phyloP scores from a whole-genome alignment of 2,329 filamentous ascomycete genomes.

The Monilinia laxa region DNA sequence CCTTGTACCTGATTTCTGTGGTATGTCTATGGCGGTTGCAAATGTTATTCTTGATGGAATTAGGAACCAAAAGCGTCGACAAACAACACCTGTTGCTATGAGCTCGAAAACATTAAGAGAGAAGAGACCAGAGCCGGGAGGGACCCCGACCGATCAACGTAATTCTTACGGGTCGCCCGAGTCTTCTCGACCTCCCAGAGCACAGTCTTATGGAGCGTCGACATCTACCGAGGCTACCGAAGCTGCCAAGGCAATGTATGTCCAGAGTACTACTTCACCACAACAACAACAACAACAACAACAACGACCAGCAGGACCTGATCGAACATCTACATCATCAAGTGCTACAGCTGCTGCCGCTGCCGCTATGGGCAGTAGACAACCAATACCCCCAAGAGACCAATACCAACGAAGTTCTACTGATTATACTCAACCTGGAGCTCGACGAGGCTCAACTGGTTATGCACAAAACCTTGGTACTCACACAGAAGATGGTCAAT shows the following conservation, averaged over 20 bases:
- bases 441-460: slow-evolving; percentile 29
- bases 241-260: slow-evolving; percentile 63
- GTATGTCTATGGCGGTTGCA: slow-evolving; percentile 97
- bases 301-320: slow-evolving; percentile 52
- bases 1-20: slow-evolving; percentile 96
- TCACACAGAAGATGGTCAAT: slow-evolving; percentile 33
- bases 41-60: slow-evolving; percentile 91
- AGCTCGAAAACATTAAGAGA: slow-evolving; percentile 35
- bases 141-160: slow-evolving; percentile 29
- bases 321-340: slow-evolving; percentile 52
- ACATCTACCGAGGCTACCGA: slow-evolving; percentile 56
- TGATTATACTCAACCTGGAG: slow-evolving; percentile 33
- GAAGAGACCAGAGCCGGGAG: slow-evolving; percentile 31
- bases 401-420: slow-evolving; percentile 35
- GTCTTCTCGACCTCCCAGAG: slow-evolving; percentile 35
- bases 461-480: slow-evolving; percentile 32
- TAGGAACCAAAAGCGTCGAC: slow-evolving; percentile 69
- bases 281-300: slow-evolving; percentile 38
- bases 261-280: slow-evolving; percentile 49
- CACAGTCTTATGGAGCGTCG: slow-evolving; percentile 42
- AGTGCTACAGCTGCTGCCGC: slow-evolving; percentile 58
- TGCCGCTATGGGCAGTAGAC: slow-evolving; percentile 42
- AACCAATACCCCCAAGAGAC: slow-evolving; percentile 33
- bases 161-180: slow-evolving; percentile 38
- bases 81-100: slow-evolving; percentile 44